These are phyloP conservation scores for Neonectria hederae DNA, from an alignment of 2,329 filamentous ascomycete genomes.

Conservation along the genomic window DNA sequence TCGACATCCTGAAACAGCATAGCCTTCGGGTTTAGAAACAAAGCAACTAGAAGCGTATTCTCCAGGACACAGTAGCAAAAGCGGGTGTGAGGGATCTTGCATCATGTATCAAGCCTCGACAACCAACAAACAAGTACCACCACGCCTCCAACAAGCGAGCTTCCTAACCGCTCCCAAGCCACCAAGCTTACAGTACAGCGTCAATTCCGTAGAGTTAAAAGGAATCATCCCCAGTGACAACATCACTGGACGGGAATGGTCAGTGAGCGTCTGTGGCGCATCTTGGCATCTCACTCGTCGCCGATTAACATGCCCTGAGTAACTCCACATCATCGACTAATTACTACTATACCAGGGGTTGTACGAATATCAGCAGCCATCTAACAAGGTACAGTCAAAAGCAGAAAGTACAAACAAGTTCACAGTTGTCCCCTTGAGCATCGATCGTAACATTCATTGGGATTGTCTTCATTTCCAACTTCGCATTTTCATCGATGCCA, in stretches of 20 bases:
- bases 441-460: neutral
- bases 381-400: too few relatives aligned
- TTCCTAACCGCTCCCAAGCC: too few relatives aligned
- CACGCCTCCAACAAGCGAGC: too few relatives aligned
- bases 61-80: too few relatives aligned
- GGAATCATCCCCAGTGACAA: neutral
- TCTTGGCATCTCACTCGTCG: neutral
- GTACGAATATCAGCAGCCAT: too few relatives aligned
- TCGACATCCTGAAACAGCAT: neutral
- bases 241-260: neutral
- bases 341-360: too few relatives aligned
- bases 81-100: too few relatives aligned
- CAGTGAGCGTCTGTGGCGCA: neutral
- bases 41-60: neutral
- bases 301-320: neutral
- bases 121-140: too few relatives aligned
- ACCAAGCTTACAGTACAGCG: too few relatives aligned
- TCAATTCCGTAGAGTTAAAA: neutral
- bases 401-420: too few relatives aligned
- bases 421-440: too few relatives aligned
- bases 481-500: neutral
- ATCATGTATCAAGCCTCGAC: neutral
- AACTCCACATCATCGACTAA: neutral
- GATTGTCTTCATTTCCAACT: neutral
- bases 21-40: neutral